Evolutionary conservation across 106 monocot genomes (phyloP).

Genomic region (Agapanthus africanus): DNA sequence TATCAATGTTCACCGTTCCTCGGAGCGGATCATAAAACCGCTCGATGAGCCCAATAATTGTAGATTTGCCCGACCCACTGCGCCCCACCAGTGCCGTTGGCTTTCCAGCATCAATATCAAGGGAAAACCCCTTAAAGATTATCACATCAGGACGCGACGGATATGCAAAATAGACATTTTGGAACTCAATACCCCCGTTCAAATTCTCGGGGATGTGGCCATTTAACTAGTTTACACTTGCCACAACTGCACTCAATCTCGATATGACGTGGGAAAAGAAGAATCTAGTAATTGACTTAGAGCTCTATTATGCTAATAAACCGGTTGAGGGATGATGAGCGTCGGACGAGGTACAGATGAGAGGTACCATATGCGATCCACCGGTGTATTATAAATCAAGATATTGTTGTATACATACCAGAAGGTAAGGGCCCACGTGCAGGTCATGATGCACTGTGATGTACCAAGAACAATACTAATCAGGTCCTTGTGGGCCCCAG

Average conservation of each 20-base stretch:
- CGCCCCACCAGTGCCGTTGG: slow-evolving; percentile 26
- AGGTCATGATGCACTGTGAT: slow-evolving; percentile 7
- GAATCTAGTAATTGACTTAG: too few species aligned
- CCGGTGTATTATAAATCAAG: too few species aligned
- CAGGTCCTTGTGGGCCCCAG: slow-evolving; percentile 56
- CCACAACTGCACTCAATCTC: too few species aligned
- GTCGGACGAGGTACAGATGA: too few species aligned
- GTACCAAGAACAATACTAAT: slow-evolving; percentile 16
- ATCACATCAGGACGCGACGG: slow-evolving; percentile 19
- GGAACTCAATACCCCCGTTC: slow-evolving; percentile 1
- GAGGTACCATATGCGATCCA: too few species aligned
- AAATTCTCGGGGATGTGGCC: slow-evolving; percentile 8
- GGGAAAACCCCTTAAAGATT: slow-evolving; percentile 14
- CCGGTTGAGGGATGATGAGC: too few species aligned
- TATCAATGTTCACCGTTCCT: slow-evolving; percentile 20
- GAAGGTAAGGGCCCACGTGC: slow-evolving; percentile 19
- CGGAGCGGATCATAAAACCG: slow-evolving; percentile 25
- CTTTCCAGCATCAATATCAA: slow-evolving; percentile 11
- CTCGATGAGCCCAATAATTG: slow-evolving; percentile 30
- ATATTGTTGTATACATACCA: too few species aligned
- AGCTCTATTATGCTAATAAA: too few species aligned
- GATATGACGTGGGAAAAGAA: too few species aligned
- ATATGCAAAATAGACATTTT: slow-evolving; percentile 11
- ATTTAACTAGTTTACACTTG: too few species aligned
- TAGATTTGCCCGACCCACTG: slow-evolving; percentile 34